Percentiles rank a stretch among this genome's conserved stretches.
phyloP scores from a whole-genome alignment of 176 grass and related monocot species.

The Musa acuminata region DNA sequence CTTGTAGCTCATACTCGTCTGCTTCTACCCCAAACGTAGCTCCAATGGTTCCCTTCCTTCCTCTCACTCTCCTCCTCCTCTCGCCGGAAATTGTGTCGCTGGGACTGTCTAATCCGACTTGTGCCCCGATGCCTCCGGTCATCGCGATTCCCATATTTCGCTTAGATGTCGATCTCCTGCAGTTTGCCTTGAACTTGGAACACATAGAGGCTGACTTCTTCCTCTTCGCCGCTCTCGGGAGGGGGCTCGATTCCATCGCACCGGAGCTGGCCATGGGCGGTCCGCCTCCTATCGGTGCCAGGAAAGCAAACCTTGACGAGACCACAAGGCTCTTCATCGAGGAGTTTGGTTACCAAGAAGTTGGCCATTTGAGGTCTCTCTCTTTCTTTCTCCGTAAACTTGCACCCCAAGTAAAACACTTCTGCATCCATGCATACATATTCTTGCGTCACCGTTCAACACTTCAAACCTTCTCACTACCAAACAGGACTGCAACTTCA shows the following conservation, averaged over 20 bases:
- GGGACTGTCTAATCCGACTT: background rate
- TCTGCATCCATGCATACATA: background rate
- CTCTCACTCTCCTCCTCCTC: conserved; percentile 13
- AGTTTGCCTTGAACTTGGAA: conserved; percentile 88
- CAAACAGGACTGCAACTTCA: background rate
- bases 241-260: conserved; percentile 53
- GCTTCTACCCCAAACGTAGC: too few relatives aligned
- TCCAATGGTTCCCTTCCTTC: background rate
- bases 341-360: conserved; percentile 94
- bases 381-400: background rate
- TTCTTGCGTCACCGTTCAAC: background rate
- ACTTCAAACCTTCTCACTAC: background rate
- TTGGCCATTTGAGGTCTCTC: conserved; percentile 62
- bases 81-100: background rate
- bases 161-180: conserved; percentile 59
- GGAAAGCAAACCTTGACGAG: conserved; percentile 38
- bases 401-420: background rate
- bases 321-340: conserved; percentile 42
- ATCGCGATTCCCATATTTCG: conserved; percentile 25
- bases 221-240: conserved; percentile 54
- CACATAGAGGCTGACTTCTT: conserved; percentile 85
- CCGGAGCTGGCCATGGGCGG: conserved; percentile 51
- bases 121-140: background rate
- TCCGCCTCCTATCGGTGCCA: conserved; percentile 47
- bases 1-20: too few relatives aligned